Conservation (phyloP, 2,329 filamentous ascomycete species). For the Alternaria angustiovoidea region DNA sequence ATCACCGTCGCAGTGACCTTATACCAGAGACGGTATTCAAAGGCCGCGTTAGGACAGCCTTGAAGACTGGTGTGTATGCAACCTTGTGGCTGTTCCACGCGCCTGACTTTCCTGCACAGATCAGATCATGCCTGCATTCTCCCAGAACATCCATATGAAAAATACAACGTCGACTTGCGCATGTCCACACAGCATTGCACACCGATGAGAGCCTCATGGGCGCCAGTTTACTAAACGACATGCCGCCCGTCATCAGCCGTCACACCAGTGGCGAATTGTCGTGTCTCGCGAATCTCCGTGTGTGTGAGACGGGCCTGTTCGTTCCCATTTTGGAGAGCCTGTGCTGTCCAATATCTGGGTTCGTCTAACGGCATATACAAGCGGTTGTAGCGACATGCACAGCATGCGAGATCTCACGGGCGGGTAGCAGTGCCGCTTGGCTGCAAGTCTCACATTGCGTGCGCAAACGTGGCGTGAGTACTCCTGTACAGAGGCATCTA, state of each 20-base stretch:
- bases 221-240: constrained; percentile 18
- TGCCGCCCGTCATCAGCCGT: constrained; percentile 24
- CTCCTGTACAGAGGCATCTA: not conserved
- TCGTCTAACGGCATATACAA: constrained; percentile 2
- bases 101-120: constrained; percentile 3
- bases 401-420: constrained; percentile 8
- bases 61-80: not conserved
- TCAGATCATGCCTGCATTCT: constrained; percentile 5
- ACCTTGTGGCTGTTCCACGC: not conserved
- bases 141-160: constrained; percentile 1
- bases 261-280: constrained; percentile 9
- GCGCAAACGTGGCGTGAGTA: constrained; percentile 2
- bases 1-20: not conserved
- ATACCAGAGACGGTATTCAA: not conserved
- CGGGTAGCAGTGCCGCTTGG: not conserved
- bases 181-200: constrained; percentile 16
- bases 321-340: not conserved
- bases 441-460: constrained; percentile 4
- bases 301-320: not conserved
- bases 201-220: constrained; percentile 23
- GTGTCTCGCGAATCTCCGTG: constrained; percentile 11
- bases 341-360: constrained; percentile 3
- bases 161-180: constrained; percentile 2
- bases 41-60: no score
- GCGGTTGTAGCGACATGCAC: constrained; percentile 8